Evolutionary conservation across 257 asterid genomes (phyloP).

Genomic region (Solanum chiquidenum): DNA sequence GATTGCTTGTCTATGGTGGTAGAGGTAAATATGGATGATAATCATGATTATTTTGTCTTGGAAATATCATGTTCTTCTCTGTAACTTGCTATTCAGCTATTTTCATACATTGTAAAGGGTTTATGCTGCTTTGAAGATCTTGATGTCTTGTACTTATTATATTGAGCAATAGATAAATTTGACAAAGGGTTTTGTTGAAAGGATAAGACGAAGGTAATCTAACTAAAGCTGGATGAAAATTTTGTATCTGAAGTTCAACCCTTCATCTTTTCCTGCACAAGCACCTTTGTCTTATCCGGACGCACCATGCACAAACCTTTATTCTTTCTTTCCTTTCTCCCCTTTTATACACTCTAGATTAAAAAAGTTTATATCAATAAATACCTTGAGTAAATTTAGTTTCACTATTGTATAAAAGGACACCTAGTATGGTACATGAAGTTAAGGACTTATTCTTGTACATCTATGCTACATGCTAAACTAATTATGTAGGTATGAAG

Average conservation of each 20-base stretch:
- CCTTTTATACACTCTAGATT: not conserved
- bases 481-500: not conserved
- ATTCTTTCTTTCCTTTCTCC: not conserved
- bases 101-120: not conserved
- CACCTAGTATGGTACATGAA: not conserved
- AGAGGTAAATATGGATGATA: constrained; percentile 48
- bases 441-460: not conserved
- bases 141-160: not conserved
- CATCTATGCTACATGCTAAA: not conserved
- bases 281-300: not conserved
- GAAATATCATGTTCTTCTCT: not conserved
- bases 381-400: not conserved
- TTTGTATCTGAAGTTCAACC: not conserved
- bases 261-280: not conserved
- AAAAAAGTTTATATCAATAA: not conserved
- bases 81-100: not conserved
- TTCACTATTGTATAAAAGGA: not conserved
- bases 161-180: not conserved
- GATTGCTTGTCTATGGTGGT: constrained; percentile 95
- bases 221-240: not conserved
- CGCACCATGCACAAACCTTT: not conserved
- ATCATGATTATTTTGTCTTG: not conserved
- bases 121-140: not conserved
- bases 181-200: not conserved
- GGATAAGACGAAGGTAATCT: not conserved